Percentiles rank a stretch among this genome's conserved stretches.
phyloP scores from a whole-genome alignment of 305 asterid species.

The Fraxinus nigra region DNA sequence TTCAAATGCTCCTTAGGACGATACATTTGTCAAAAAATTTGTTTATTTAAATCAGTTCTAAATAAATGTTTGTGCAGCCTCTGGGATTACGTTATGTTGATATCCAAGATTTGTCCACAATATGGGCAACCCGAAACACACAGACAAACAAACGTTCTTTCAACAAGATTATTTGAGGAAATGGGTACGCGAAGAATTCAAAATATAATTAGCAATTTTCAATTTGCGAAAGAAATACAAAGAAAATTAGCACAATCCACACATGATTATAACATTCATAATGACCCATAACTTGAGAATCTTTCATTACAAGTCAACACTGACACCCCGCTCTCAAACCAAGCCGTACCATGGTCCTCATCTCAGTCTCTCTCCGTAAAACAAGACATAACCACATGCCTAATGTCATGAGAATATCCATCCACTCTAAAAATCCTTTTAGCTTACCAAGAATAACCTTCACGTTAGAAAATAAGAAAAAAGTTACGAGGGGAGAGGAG shows the following conservation, averaged over 20 bases:
- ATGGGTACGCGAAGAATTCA: not conserved
- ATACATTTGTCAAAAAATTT: not conserved
- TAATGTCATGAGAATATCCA: not conserved
- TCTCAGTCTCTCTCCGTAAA: not conserved
- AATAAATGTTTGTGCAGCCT: not conserved
- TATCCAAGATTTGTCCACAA: not conserved
- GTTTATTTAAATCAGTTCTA: not conserved
- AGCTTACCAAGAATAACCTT: not conserved
- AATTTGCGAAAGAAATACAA: not conserved
- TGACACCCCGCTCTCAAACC: not conserved
- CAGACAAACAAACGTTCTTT: not conserved
- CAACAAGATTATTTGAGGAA: not conserved
- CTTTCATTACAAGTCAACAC: not conserved
- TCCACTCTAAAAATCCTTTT: not conserved
- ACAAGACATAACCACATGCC: not conserved
- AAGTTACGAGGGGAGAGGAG: not conserved
- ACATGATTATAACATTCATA: not conserved
- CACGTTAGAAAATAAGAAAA: not conserved
- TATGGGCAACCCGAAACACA: not conserved
- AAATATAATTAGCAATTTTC: not conserved
- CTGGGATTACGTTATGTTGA: not conserved
- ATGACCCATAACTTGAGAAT: not conserved
- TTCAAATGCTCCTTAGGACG: not conserved
- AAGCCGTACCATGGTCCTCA: not conserved
- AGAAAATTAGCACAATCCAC: not conserved